Conservation (phyloP, 2,329 filamentous ascomycete species). For the Ciborinia camelliae region DNA sequence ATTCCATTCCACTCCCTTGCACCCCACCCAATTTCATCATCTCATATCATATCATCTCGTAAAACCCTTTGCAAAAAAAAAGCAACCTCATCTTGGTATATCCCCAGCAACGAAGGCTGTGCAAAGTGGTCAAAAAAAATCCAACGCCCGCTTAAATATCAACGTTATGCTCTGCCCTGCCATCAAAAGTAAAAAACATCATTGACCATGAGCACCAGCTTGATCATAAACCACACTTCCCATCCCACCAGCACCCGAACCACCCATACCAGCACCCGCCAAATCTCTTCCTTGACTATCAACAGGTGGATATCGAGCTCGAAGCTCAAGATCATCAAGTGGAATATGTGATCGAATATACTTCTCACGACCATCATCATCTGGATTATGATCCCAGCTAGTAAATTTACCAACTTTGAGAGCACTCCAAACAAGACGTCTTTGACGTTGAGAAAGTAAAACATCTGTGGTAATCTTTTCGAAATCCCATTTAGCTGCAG, state of each 20-base stretch:
- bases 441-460: conserved; percentile 71
- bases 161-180: neutral
- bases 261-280: conserved; percentile 20
- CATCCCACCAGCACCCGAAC: conserved; percentile 18
- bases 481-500: conserved; percentile 75
- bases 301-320: conserved; percentile 67
- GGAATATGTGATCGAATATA: conserved; percentile 84
- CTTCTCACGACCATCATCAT: conserved; percentile 65
- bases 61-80: neutral
- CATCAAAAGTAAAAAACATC: neutral
- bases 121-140: neutral
- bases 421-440: conserved; percentile 75
- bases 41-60: neutral
- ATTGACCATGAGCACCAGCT: conserved; percentile 29
- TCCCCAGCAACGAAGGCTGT: neutral
- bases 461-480: conserved; percentile 71
- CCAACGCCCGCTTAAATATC: neutral
- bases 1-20: neutral
- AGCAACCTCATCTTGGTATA: neutral
- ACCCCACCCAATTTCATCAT: neutral
- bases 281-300: conserved; percentile 41
- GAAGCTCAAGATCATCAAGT: conserved; percentile 75
- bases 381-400: conserved; percentile 81
- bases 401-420: conserved; percentile 73
- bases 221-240: conserved; percentile 26